A percentile compares a stretch with the other conserved stretches of the same genome.
These are phyloP conservation scores for Sarcocystis neurona DNA, from an alignment of 169 alveolate species.

Conservation along the genomic window DNA sequence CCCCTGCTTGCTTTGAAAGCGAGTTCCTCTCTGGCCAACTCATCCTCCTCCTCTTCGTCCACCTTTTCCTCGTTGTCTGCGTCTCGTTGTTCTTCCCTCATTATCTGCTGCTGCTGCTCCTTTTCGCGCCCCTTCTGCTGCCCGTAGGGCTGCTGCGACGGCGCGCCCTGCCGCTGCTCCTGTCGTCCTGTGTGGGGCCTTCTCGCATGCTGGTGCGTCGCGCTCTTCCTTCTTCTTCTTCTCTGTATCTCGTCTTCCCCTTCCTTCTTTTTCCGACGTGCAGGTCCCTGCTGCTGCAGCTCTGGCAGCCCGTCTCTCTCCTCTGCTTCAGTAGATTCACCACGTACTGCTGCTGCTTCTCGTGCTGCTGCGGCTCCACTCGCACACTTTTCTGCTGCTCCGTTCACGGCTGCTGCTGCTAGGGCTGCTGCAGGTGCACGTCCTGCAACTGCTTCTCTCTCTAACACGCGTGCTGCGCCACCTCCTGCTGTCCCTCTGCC, in stretches of 20 bases:
- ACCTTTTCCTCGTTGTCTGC: background rate
- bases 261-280: background rate
- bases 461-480: background rate
- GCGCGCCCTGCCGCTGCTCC: too few relatives aligned
- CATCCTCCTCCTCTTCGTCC: background rate
- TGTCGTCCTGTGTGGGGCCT: too few relatives aligned
- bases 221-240: too few relatives aligned
- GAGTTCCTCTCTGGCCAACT: too few relatives aligned
- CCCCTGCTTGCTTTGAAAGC: too few relatives aligned
- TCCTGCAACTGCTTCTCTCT: background rate
- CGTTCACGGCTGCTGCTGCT: slow-evolving; percentile 1
- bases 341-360: background rate
- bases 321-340: background rate
- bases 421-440: background rate
- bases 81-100: background rate
- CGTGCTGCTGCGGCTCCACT: background rate
- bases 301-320: background rate
- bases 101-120: background rate
- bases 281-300: slow-evolving; percentile 31
- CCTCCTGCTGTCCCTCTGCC: slow-evolving; percentile 8
- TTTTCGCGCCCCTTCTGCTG: background rate
- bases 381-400: slow-evolving; percentile 3
- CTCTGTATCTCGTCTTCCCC: background rate
- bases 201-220: too few relatives aligned
- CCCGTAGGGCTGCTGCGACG: too few relatives aligned